Conservation (phyloP, 345 rosid genomes). For the Populus deltoides region DNA sequence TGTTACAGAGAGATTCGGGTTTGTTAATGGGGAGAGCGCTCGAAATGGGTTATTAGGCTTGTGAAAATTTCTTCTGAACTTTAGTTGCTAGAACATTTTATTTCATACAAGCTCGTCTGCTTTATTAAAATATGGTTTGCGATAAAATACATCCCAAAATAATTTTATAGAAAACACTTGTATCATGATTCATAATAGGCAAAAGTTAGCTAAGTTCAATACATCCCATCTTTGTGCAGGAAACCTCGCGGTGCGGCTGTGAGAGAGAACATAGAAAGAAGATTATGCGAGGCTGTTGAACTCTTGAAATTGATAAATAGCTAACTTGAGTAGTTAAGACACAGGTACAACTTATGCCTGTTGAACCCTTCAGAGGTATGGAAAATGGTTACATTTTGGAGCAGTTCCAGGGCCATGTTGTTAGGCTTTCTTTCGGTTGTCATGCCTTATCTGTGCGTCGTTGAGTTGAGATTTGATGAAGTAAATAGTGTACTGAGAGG, state of each 20-base stretch:
- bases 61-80: constrained; percentile 9
- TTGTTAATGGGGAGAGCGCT: constrained; percentile 49
- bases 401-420: background rate
- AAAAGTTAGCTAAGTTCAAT: background rate
- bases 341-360: background rate
- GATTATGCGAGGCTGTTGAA: constrained; percentile 55
- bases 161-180: background rate
- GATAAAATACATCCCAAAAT: background rate
- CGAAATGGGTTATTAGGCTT: constrained; percentile 60
- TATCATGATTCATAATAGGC: background rate
- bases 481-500: background rate
- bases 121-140: background rate
- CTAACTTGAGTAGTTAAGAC: background rate
- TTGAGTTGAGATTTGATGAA: background rate
- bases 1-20: constrained; percentile 52
- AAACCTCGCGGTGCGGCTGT: constrained; percentile 33
- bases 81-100: constrained; percentile 6
- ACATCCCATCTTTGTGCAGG: constrained; percentile 34
- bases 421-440: background rate
- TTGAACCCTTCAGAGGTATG: background rate
- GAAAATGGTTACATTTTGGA: background rate
- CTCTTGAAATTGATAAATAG: constrained; percentile 42
- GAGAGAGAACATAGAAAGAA: constrained; percentile 57
- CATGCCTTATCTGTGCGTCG: background rate
- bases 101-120: background rate